phyloP scores from a whole-genome alignment of 176 grass and related monocot species.

The Hordeum vulgare region DNA sequence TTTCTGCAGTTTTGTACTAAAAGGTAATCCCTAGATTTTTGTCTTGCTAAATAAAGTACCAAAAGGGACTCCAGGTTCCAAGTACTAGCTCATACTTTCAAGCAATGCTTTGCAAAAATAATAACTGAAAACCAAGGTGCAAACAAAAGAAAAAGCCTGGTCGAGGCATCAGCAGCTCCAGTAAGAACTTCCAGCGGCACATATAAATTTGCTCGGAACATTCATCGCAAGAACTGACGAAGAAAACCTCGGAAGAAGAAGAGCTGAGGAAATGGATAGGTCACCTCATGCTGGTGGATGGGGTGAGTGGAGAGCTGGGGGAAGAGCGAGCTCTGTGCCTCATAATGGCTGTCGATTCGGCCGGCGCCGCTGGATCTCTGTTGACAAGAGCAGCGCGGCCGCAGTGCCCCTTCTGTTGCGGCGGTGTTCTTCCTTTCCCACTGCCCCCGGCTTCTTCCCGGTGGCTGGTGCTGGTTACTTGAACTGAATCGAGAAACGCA shows the following conservation, averaged over 20 bases:
- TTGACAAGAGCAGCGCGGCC: background rate
- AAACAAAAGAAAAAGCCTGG: background rate
- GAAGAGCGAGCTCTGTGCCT: slow-evolving; percentile 44
- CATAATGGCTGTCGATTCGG: slow-evolving; percentile 30
- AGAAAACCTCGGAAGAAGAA: background rate
- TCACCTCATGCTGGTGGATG: slow-evolving; percentile 33
- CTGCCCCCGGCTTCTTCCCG: background rate
- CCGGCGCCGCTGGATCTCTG: background rate
- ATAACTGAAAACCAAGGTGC: background rate
- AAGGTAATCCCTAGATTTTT: background rate
- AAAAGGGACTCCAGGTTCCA: background rate
- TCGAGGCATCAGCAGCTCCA: background rate
- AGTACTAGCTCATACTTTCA: background rate
- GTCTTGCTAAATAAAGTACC: background rate
- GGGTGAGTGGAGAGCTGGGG: slow-evolving; percentile 41
- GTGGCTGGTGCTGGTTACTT: background rate
- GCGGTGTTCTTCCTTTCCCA: background rate
- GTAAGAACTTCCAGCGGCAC: background rate
- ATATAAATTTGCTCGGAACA: background rate
- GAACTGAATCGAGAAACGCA: background rate
- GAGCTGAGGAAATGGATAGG: background rate
- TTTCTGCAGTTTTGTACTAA: background rate
- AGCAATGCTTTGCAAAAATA: background rate
- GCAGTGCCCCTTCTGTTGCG: background rate
- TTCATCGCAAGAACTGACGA: background rate